Conservation (phyloP, 495 filamentous ascomycete genomes). For the Pseudevernia furfuracea region DNA sequence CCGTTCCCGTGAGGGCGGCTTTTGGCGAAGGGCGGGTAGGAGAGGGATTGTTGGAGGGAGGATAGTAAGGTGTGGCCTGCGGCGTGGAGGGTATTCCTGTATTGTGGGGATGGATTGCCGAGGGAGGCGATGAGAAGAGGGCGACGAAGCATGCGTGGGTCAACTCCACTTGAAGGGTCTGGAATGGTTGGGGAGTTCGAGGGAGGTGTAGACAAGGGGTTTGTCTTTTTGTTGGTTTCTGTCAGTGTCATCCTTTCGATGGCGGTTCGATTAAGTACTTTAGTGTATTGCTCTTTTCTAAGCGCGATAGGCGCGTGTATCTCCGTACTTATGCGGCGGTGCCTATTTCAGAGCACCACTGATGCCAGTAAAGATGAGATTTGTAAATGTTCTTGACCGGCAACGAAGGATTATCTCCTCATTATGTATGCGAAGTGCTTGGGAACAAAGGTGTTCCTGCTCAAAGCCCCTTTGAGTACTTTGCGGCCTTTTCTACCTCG, state of each 20-base stretch:
- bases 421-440: not conserved
- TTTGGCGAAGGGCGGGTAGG: slow-evolving; percentile 38
- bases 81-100: slow-evolving; percentile 68
- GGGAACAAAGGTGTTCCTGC: not conserved
- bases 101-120: slow-evolving; percentile 56
- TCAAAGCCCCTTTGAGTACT: not conserved
- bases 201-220: not conserved
- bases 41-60: slow-evolving; percentile 42
- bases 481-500: not conserved
- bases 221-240: not conserved
- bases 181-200: too few relatives aligned
- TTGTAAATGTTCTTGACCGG: not conserved
- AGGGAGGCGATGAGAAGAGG: slow-evolving; percentile 63
- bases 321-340: too few relatives aligned
- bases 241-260: not conserved
- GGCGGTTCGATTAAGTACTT: not conserved
- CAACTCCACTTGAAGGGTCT: not conserved
- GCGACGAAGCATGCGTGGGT: slow-evolving; percentile 31
- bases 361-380: too few relatives aligned
- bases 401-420: not conserved
- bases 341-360: too few relatives aligned
- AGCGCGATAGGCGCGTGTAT: slow-evolving; percentile 2
- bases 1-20: slow-evolving; percentile 37
- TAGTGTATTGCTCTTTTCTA: not conserved
- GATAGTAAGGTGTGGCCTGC: slow-evolving; percentile 67